phyloP scores from a whole-genome alignment of 2,329 filamentous ascomycete species.

The Nemania diffusa region DNA sequence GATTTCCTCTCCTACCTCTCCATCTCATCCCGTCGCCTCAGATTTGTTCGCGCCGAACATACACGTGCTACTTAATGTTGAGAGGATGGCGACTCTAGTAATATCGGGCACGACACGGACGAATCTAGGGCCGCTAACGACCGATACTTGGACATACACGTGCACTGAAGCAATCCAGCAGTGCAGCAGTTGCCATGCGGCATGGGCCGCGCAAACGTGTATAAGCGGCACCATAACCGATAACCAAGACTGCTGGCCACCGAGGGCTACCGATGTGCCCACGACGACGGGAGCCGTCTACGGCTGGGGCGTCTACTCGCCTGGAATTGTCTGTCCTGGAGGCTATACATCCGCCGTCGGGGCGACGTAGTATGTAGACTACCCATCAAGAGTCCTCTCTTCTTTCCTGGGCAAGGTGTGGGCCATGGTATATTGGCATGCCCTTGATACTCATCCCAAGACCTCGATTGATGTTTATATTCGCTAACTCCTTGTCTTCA shows the following conservation, averaged over 20 bases:
- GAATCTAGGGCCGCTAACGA: constrained; percentile 50
- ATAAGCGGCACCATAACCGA: constrained; percentile 16
- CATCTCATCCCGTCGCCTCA: too few relatives aligned
- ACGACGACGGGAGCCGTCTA: constrained; percentile 14
- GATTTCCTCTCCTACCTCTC: too few relatives aligned
- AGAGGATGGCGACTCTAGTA: constrained; percentile 16
- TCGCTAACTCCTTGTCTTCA: constrained; percentile 2
- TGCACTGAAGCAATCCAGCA: constrained; percentile 31
- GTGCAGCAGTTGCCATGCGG: constrained; percentile 19
- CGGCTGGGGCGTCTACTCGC: constrained; percentile 37
- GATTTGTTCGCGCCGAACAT: too few relatives aligned
- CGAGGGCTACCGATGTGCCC: constrained; percentile 22
- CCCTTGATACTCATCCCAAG: neutral
- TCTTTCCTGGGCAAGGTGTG: neutral
- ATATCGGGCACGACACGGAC: constrained; percentile 42
- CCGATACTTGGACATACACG: constrained; percentile 42
- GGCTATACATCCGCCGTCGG: constrained; percentile 32
- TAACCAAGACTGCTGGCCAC: constrained; percentile 36
- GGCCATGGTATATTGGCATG: neutral
- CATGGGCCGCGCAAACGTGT: constrained; percentile 36
- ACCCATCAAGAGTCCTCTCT: neutral
- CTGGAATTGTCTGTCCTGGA: constrained; percentile 32
- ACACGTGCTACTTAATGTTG: neutral
- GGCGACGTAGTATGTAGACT: constrained; percentile 18
- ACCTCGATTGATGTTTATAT: neutral